Base-by-base conservation (phyloP, 2,329 filamentous ascomycete species). In the Nectriaceae sp. region DNA sequence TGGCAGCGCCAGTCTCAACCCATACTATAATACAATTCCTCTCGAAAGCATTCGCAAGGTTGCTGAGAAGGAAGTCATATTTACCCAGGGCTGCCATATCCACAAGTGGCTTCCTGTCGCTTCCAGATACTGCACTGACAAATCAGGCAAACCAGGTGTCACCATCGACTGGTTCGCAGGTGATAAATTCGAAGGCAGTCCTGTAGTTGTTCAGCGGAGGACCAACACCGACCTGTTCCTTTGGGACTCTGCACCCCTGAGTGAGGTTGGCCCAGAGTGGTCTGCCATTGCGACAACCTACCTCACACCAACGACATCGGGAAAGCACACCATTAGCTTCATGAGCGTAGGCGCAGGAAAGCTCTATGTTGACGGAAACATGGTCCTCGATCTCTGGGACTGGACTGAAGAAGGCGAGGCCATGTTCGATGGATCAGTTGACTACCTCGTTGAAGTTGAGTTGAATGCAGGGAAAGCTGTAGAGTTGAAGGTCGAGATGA, bases 381-480 rank as follows among this genome's bases (percentile, higher is more conserved):
- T 85, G 13, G 76, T 79, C 16, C 76, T 87, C 37, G 82, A 88
- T 55, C 76, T 86, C 3, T 87, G 84, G 84, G 72, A 88, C 55
- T 88, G 84, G 84, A 84, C 78, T 0, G 82, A 87, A 52, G 79
- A 85, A 55, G 83, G 84, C 19, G 84, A 87, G 64, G 83, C 84
- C 21, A 87, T 88, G 84, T 88, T 87, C 57, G 84, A 85, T 33
- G 83, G 83, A 13, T 87, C 83, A 0, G 69, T 83, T 46, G 85
- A 88, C 59, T 80, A 84, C 44, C 72, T 86, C 21, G 79, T 84
- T 43, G 76, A 83, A 0, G 72, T 84, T 8, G 71, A 79, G 16
- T 80, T 87, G 67, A 73, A 80, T 59, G 83, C 78, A 11, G 76
- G 78, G 43, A 77, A 80, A 51, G 72, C 82, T 0, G 75, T 87